Base-by-base conservation (phyloP, 73 alveolate species). In the Halteria grandinella region DNA sequence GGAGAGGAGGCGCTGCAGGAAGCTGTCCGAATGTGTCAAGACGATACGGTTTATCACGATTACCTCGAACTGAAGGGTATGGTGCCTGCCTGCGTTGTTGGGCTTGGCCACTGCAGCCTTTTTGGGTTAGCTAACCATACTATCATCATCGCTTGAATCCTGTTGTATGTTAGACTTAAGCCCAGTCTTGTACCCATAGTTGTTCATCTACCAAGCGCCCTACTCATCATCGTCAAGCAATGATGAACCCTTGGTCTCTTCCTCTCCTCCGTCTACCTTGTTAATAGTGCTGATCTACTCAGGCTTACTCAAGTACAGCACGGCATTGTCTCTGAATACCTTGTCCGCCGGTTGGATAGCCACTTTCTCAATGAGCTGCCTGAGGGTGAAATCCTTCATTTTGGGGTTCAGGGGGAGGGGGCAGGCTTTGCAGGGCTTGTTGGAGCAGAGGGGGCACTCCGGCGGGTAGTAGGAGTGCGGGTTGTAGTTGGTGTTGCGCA, bases 381-480 rank as follows among this genome's bases (percentile, higher is more conserved):
- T n/a, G n/a, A n/a, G n/a, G n/a, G n/a, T n/a, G n/a, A n/a, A n/a
- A n/a, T n/a, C n/a, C n/a, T n/a, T n/a, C n/a, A n/a, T n/a, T n/a
- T n/a, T n/a, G 7, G 1, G 18, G 33, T 40, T 15, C 8, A 53
- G 18, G 1, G 85, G 85, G 53, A 73, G 70, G 0, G 85, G 85
- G 64, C 85, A 73, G 41, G 52, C 55, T 29, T 73, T 53, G 75
- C 85, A 73, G 10, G 41, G 7, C 25, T 52, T 34, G 33, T 36
- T 73, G 11, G 41, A 48, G 41, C 85, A 73, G 27, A 21, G 24
- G 52, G 45, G 52, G 53, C 85, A 73, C 18, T 64, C 45, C 7
- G 85, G 85, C 1, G 85, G 75, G 27, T 54, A 48, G n/a, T n/a
- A n/a, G n/a, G n/a, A n/a, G 57, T 47, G 18, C 21, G 18, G 21